Evolutionary conservation across 2,329 filamentous ascomycete species (phyloP).

Genomic region (Colletotrichum musicola): DNA sequence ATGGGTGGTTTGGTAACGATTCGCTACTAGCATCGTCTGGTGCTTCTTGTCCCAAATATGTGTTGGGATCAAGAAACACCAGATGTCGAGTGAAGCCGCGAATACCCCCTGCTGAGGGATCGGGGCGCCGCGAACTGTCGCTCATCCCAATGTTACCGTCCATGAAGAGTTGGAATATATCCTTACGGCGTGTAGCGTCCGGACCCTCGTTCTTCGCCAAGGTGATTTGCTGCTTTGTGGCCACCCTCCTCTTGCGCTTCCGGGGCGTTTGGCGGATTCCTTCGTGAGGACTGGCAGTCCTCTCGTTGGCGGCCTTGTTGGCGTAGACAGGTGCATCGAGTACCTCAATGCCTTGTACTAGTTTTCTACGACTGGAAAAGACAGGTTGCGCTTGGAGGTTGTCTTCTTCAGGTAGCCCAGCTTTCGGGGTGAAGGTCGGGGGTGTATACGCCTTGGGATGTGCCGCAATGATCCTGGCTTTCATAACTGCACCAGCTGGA

Average conservation of each 20-base stretch:
- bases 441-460: slow-evolving; percentile 60
- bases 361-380: slow-evolving; percentile 42
- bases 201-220: slow-evolving; percentile 28
- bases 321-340: slow-evolving; percentile 64
- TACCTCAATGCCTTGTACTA: slow-evolving; percentile 60
- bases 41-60: slow-evolving; percentile 50
- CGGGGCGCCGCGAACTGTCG: background rate
- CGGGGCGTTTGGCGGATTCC: slow-evolving; percentile 14
- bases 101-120: background rate
- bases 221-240: slow-evolving; percentile 31
- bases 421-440: slow-evolving; percentile 46
- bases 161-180: slow-evolving; percentile 36
- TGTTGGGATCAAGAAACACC: slow-evolving; percentile 58
- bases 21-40: slow-evolving; percentile 21
- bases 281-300: slow-evolving; percentile 23
- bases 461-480: slow-evolving; percentile 58
- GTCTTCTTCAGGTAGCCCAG: slow-evolving; percentile 44
- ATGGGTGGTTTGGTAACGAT: background rate
- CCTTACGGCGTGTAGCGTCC: slow-evolving; percentile 25
- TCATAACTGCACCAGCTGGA: slow-evolving; percentile 55
- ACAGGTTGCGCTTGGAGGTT: slow-evolving; percentile 34
- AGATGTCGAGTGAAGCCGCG: slow-evolving; percentile 1
- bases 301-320: slow-evolving; percentile 41
- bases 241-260: slow-evolving; percentile 32
- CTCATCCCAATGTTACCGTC: slow-evolving; percentile 2